Evolutionary conservation across 2,329 filamentous ascomycete genomes (phyloP).

Genomic region (Neocatenulostroma microsporum): DNA sequence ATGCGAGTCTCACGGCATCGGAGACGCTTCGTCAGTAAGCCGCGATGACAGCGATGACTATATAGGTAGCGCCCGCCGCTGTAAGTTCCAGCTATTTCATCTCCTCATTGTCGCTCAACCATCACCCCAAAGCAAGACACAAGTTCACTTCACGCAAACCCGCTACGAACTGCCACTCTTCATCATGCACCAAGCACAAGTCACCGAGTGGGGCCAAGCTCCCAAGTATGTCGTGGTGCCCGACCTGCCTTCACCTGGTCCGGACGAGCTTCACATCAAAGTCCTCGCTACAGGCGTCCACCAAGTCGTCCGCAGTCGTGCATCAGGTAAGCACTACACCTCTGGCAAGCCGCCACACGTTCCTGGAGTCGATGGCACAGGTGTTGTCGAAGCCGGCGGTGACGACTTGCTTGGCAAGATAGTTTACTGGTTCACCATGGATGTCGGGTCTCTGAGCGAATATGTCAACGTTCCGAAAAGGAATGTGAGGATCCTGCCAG

Average conservation of each 20-base stretch:
- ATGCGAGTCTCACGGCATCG: too few relatives aligned
- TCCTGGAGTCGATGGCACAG: constrained; percentile 49
- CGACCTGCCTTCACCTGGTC: constrained; percentile 31
- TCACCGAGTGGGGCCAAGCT: constrained; percentile 34
- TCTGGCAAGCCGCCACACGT: constrained; percentile 43
- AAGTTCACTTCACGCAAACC: too few relatives aligned
- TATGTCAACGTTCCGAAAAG: constrained; percentile 41
- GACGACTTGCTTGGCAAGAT: constrained; percentile 39
- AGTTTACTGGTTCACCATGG: constrained; percentile 45
- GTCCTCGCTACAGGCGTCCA: constrained; percentile 48
- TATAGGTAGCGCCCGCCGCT: too few relatives aligned
- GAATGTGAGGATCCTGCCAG: constrained; percentile 37
- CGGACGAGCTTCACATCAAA: constrained; percentile 41
- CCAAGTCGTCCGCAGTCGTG: constrained; percentile 47
- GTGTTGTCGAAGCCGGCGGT: too few relatives aligned
- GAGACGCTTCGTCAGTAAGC: too few relatives aligned
- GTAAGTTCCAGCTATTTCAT: too few relatives aligned
- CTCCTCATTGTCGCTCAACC: too few relatives aligned
- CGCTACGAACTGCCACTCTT: too few relatives aligned
- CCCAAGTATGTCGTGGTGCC: constrained; percentile 26
- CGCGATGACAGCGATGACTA: too few relatives aligned
- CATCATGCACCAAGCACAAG: constrained; percentile 37
- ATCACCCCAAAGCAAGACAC: too few relatives aligned
- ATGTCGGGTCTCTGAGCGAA: constrained; percentile 41
- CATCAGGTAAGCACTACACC: constrained; percentile 49